Evolutionary conservation across 192 early-diverging fungal genomes (phyloP), one percentile per base, ranked within the genome.

Genomic region (Allomyces arbusculus): DNA sequence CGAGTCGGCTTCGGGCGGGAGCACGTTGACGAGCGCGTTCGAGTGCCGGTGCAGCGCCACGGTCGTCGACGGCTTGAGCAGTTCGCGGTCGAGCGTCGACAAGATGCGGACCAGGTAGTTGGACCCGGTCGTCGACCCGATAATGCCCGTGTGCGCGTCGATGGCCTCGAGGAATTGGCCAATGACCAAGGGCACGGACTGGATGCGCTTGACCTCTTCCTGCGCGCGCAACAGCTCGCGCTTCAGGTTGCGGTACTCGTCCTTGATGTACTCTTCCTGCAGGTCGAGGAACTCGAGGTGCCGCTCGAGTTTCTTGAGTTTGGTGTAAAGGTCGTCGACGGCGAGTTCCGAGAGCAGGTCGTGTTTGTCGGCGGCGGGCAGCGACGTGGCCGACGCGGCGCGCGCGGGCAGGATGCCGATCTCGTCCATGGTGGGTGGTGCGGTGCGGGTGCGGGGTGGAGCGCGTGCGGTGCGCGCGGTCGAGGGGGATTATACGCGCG

Each of bases 201-300:
- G 87, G 68, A 99, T 96, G 63, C 96, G 86, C 78, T 97, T 96
- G 28, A 99, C 94, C 76, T 99, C 93, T 69, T 95, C 94, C 74
- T 92, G 89, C 24, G 95, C 92, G 40, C 91, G 85, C 61, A 95
- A 79, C 63, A 99, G 79, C 71, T 99, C 95, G 61, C 89, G 79
- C 73, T 95, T 92, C 64, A 99, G 71, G 75, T 97, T 94, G 78
- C 92, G 91, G 80, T 94, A 91, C 76, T 99, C 94, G 71, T 95
- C 92, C 78, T 95, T 95, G 75, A 99, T 99, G 75, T 97, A 99
- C 74, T 97, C 94, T 73, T 99, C 94, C 78, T 99, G 94, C 25
- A 99, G 78, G 64, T 92, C 87, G 58, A 99, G 77, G 69, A 99
- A 89, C 76, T 99, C 95, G 22, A 96, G 75, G 72, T 96, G 91